Evolutionary conservation across 306 rosid genomes (phyloP).

Genomic region (Inga oerstediana): DNA sequence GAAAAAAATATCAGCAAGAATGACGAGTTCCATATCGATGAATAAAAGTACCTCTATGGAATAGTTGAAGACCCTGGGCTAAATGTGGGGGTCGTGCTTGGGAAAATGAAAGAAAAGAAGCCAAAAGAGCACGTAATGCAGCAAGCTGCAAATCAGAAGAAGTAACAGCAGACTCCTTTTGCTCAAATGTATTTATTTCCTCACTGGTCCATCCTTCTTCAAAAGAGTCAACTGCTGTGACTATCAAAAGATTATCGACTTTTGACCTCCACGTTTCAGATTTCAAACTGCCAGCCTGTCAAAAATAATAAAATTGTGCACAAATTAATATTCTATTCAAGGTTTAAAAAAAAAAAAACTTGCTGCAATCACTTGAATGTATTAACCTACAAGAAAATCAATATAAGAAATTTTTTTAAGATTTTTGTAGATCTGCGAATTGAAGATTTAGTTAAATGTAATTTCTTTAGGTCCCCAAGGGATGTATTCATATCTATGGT

Average conservation of each 20-base stretch:
- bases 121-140: constrained; percentile 74
- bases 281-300: constrained; percentile 72
- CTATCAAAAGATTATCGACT: constrained; percentile 67
- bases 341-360: background rate
- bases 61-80: constrained; percentile 85
- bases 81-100: constrained; percentile 61
- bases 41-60: constrained; percentile 64
- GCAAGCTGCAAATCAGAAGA: constrained; percentile 71
- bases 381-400: background rate
- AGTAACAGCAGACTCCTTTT: constrained; percentile 44
- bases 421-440: background rate
- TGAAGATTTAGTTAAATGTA: background rate
- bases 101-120: constrained; percentile 73
- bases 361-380: constrained; percentile 10
- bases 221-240: constrained; percentile 51
- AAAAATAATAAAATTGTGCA: constrained; percentile 24
- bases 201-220: constrained; percentile 52
- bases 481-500: background rate
- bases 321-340: constrained; percentile 9
- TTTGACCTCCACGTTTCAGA: constrained; percentile 65
- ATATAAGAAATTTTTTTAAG: background rate
- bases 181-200: constrained; percentile 49
- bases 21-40: constrained; percentile 3
- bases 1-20: constrained; percentile 24
- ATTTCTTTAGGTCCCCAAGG: background rate